phyloP scores from a whole-genome alignment of 257 asterid genomes.

The Orobanche coerulescens region DNA sequence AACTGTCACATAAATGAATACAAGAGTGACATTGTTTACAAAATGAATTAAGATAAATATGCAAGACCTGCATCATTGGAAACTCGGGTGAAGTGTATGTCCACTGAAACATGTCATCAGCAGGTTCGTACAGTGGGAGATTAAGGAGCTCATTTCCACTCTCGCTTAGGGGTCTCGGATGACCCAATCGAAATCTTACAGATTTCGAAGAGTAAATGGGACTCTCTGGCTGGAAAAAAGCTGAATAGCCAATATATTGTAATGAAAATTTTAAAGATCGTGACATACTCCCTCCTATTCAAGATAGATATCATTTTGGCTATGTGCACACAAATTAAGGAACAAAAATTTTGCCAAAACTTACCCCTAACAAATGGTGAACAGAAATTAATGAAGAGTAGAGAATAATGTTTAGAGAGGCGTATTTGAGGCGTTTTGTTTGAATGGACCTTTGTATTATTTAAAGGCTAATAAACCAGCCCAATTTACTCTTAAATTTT shows the following conservation, averaged over 20 bases:
- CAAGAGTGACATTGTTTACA: background rate
- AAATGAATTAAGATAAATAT: background rate
- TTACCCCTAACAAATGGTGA: too few species aligned
- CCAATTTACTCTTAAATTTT: too few species aligned
- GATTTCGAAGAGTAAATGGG: slow-evolving; percentile 27
- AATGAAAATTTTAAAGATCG: slow-evolving; percentile 12
- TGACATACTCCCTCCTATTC: background rate
- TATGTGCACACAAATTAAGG: too few species aligned
- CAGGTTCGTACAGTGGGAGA: slow-evolving; percentile 37
- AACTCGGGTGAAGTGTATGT: slow-evolving; percentile 62
- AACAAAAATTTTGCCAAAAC: too few species aligned
- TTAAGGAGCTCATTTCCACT: slow-evolving; percentile 21
- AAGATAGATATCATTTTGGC: too few species aligned
- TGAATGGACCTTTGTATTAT: too few species aligned
- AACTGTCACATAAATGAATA: background rate
- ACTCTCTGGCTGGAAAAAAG: slow-evolving; percentile 52
- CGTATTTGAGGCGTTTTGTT: too few species aligned
- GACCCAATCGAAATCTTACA: slow-evolving; percentile 43
- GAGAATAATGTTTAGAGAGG: too few species aligned
- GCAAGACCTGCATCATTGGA: slow-evolving; percentile 62
- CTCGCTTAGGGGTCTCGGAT: slow-evolving; percentile 37
- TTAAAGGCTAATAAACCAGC: too few species aligned
- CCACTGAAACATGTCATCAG: slow-evolving; percentile 76
- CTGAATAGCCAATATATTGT: slow-evolving; percentile 32
- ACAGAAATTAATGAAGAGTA: too few species aligned